Conservation (phyloP, 148 eudicot species). For the Fagopyrum esculentum region DNA sequence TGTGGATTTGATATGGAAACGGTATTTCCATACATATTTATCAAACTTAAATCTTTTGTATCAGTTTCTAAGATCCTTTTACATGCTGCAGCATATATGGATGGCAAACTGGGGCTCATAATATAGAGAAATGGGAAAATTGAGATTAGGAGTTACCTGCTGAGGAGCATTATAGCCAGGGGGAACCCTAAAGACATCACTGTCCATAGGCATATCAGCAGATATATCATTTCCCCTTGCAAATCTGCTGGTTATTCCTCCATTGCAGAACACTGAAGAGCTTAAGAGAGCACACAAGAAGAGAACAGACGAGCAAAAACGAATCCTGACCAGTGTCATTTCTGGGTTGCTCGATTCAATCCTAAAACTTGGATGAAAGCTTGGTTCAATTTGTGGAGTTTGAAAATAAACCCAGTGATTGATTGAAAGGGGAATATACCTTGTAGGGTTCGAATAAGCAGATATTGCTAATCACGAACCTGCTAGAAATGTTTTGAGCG, state of each 20-base stretch:
- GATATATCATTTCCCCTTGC: constrained; percentile 30
- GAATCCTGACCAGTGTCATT: background rate
- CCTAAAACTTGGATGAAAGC: background rate
- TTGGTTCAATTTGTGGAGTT: background rate
- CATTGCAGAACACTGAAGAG: constrained; percentile 33
- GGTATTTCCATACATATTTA: too few species aligned
- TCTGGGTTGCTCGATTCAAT: background rate
- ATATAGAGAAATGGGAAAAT: background rate
- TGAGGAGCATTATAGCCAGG: constrained; percentile 77
- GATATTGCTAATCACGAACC: background rate
- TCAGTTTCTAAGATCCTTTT: too few species aligned
- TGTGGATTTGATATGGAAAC: too few species aligned
- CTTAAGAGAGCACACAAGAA: constrained; percentile 23
- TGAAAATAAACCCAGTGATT: background rate
- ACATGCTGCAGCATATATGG: too few species aligned
- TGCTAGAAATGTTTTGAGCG: background rate
- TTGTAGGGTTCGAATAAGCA: background rate
- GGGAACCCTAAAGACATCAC: constrained; percentile 67
- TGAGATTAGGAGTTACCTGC: constrained; percentile 33
- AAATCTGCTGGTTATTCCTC: constrained; percentile 47
- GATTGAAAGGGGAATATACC: background rate
- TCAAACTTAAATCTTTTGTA: too few species aligned
- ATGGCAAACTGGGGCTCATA: too few species aligned
- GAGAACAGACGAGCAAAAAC: background rate
- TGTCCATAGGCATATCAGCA: constrained; percentile 61